Base-by-base conservation (phyloP, 2,329 filamentous ascomycete species). In the Penicillium occitanis region DNA sequence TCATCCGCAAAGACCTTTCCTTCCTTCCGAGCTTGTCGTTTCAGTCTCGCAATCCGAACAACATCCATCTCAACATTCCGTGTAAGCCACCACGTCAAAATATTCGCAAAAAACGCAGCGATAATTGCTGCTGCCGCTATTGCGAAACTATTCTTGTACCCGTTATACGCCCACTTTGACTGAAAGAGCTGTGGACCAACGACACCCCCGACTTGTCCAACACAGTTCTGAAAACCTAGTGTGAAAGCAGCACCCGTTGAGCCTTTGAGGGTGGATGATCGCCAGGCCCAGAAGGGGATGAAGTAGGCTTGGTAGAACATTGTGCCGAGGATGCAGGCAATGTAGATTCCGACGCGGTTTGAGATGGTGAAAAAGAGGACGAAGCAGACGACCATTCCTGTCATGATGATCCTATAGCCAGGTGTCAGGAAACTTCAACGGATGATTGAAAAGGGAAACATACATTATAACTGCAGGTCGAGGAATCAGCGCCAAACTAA, bases 281-380 rank as follows among this genome's bases (percentile, higher is more conserved):
- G 74, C 79, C 75, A 82, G 28, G 76, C 77, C 80, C 80, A 83
- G 68, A 82, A 82, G 0, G 81, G 78, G 14, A 83, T 80, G 66
- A 82, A 82, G 64, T 80, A 82, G 3, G 74, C 70, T 8, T 74
- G 73, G 66, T 82, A 83, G 65, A 82, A 82, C 61, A 80, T 74
- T 0, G 75, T 79, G 4, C 81, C 80, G 13, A 84, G 75, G 6
- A 80, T 76, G 66, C 80, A 81, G 5, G 79, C 78, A 1, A 79
- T 72, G 68, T 84, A 84, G 7, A 81, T 78, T 0, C 77, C 80
- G 11, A 75, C 71, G 44, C 75, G 76, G 17, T 68, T 69, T 30
- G 48, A 51, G 14, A 80, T 76, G 2, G 77, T 77, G 19, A 79
- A 74, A 57, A 83, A 76, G 25, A 83, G 71, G 5, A 83, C 76